Base-by-base conservation (phyloP, 306 rosid species). In the Casuarina equisetifolia region DNA sequence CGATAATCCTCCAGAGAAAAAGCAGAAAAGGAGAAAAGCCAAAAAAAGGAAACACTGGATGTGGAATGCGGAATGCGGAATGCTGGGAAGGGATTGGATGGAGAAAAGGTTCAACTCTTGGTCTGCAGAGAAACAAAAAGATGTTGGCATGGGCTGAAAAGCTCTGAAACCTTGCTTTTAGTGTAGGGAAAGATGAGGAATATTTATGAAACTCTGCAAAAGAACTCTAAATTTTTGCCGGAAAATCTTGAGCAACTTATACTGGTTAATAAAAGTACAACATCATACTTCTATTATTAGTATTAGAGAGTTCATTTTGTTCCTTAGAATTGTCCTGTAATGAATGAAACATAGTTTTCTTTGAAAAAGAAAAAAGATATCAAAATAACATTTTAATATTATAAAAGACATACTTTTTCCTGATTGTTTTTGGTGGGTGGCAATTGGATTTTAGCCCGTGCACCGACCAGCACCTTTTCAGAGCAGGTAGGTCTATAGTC, bases 391-490 rank as follows among this genome's bases (percentile, higher is more conserved):
- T 25, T 25, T 25, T 25, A 25, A 25, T 25, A 25, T 25, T 25
- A 25, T 25, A 25, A 25, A 25, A 25, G 32, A 25, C 32, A 25
- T 25, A 25, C 32, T 25, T 25, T 25, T 25, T 25, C 32, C 32
- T 25, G 32, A 25, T 25, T 25, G 32, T 25, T 25, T 25, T 25
- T 79, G 83, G 84, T 86, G 85, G 84, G 81, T 76, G 76, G 80
- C 71, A 74, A 79, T 80, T 72, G 83, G 77, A 69, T 17, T 55
- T 10, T 45, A 68, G 35, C 81, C 72, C 79, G 80, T 82, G 88
- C 90, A 67, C 92, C 84, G 82, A 78, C 87, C 38, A 35, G 66
- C 38, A 76, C 35, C 86, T 79, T 84, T 86, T 82, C 81, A 83
- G 57, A 20, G 75, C 84, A 69, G 52, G 73, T 43, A 51, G 38